These are phyloP conservation scores for Schwanniomyces polymorphus DNA, from an alignment of 805 yeast genomes.

Conservation along the genomic window DNA sequence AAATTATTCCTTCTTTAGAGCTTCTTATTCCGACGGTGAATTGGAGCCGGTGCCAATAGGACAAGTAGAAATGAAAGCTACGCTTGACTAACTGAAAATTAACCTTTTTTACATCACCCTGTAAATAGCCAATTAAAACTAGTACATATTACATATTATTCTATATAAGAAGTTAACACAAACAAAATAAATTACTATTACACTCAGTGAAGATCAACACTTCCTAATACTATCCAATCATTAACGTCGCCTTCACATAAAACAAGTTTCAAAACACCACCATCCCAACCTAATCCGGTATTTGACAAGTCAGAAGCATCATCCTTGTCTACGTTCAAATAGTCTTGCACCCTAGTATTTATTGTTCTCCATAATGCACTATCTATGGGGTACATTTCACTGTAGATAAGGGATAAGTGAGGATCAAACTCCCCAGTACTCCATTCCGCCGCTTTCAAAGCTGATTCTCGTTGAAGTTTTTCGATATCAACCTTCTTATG, in stretches of 20 bases:
- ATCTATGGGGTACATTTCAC: conserved; percentile 63
- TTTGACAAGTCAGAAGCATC: conserved; percentile 34
- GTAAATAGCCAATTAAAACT: conserved; percentile 1
- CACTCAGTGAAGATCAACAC: conserved; percentile 38
- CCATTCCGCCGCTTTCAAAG: conserved; percentile 56
- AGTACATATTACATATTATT: conserved; percentile 3
- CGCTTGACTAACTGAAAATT: neutral
- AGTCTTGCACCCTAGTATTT: conserved; percentile 64
- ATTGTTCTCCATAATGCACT: conserved; percentile 65
- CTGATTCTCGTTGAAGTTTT: conserved; percentile 39
- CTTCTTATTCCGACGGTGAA: conserved; percentile 44
- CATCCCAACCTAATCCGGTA: conserved; percentile 57
- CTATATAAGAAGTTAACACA: neutral
- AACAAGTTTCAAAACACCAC: conserved; percentile 67
- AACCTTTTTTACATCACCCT: neutral
- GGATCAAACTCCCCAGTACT: conserved; percentile 59
- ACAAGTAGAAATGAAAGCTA: conserved; percentile 4
- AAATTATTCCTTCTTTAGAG: conserved; percentile 89
- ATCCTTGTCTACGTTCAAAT: conserved; percentile 49
- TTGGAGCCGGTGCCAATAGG: conserved; percentile 38
- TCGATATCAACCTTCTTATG: conserved; percentile 26
- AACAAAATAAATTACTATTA: neutral
- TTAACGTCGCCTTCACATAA: conserved; percentile 70
- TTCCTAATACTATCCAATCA: conserved; percentile 68
- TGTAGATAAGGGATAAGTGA: conserved; percentile 70